phyloP scores from a whole-genome alignment of 2,329 filamentous ascomycete genomes.

The Pseudogymnoascus sp. region DNA sequence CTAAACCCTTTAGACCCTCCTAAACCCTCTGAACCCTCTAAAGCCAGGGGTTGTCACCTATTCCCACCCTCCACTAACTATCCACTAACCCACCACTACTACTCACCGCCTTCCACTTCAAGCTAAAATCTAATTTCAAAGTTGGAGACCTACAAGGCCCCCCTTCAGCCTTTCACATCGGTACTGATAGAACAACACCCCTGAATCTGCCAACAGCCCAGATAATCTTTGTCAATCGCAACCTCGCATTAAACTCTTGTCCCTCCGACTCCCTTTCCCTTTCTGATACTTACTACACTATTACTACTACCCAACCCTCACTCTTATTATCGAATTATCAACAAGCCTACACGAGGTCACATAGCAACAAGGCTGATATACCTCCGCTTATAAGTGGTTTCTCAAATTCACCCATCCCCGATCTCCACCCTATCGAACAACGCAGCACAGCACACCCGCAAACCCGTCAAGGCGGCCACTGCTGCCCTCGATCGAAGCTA shows the following conservation, averaged over 20 bases:
- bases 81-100: not conserved
- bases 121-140: constrained; percentile 8
- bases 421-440: not conserved
- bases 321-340: not conserved
- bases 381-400: not conserved
- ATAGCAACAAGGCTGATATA: not conserved
- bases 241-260: not conserved
- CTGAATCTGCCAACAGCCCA: not conserved
- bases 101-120: not conserved
- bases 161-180: not conserved
- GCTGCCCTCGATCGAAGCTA: not conserved
- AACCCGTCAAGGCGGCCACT: not conserved
- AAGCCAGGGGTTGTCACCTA: not conserved
- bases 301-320: not conserved
- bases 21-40: not conserved
- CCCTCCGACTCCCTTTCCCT: not conserved
- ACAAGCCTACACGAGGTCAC: not conserved
- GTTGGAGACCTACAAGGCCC: not conserved
- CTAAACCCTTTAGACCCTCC: not conserved
- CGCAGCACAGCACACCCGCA: not conserved
- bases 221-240: not conserved
- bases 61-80: not conserved
- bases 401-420: not conserved
- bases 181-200: not conserved
- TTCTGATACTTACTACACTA: not conserved